Evolutionary conservation across 108 stramenopile genomes (phyloP).

Genomic region (Phaeodactylum tricornutum): DNA sequence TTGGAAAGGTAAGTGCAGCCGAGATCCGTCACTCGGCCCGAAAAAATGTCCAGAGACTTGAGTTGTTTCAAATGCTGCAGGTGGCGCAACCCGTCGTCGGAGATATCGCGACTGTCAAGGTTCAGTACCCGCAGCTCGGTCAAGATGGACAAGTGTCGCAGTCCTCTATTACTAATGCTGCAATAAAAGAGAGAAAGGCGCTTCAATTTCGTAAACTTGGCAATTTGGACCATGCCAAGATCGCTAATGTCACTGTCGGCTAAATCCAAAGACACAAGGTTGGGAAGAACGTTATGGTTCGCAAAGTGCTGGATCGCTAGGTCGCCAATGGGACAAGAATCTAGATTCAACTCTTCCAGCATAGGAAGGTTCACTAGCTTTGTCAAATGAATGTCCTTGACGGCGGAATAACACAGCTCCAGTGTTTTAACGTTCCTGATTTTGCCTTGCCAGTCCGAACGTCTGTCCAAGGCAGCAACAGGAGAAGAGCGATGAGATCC

Average conservation of each 20-base stretch:
- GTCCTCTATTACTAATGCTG: constrained; percentile 60
- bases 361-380: constrained; percentile 36
- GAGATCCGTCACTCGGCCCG: constrained; percentile 61
- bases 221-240: constrained; percentile 57
- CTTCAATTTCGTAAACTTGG: constrained; percentile 57
- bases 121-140: constrained; percentile 52
- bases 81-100: constrained; percentile 57
- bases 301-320: constrained; percentile 66
- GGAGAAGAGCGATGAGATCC: constrained; percentile 1
- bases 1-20: constrained; percentile 60
- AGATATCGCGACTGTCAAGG: constrained; percentile 70
- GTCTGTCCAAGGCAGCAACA: constrained; percentile 17
- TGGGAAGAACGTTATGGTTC: constrained; percentile 65
- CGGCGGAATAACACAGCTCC: constrained; percentile 62
- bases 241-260: constrained; percentile 79
- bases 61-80: constrained; percentile 37
- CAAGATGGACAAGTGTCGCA: constrained; percentile 49
- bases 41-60: constrained; percentile 70
- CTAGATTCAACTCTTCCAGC: constrained; percentile 71
- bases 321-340: constrained; percentile 64
- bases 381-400: constrained; percentile 60
- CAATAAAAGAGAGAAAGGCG: constrained; percentile 75
- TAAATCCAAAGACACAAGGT: constrained; percentile 56
- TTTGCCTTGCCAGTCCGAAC: constrained; percentile 81
- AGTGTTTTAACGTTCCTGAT: constrained; percentile 50